phyloP scores from a whole-genome alignment of 202 grass and related monocot species.

The Setaria viridis region DNA sequence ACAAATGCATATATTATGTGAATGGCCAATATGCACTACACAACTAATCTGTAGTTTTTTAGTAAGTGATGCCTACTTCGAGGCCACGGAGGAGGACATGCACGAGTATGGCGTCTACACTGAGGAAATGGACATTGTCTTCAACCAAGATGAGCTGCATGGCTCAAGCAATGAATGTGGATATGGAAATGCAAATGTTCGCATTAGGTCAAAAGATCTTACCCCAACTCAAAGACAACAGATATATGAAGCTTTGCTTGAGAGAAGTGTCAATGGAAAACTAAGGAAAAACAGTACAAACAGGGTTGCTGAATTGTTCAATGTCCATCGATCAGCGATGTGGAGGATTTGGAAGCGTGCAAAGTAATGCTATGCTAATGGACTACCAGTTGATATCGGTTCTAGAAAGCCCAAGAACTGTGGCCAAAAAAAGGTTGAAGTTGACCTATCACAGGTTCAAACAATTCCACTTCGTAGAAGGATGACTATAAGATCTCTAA shows the following conservation, averaged over 20 bases:
- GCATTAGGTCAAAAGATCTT: background rate
- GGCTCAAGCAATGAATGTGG: no score
- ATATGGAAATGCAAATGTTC: no score
- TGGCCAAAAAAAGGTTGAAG: background rate
- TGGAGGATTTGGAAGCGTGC: background rate
- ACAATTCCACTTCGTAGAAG: background rate
- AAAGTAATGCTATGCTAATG: background rate
- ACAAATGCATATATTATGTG: no score
- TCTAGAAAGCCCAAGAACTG: background rate
- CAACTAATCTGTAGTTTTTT: no score
- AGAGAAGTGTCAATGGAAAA: background rate
- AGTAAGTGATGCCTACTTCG: no score
- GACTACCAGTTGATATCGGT: background rate
- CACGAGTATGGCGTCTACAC: no score
- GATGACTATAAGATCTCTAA: background rate
- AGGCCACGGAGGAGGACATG: no score
- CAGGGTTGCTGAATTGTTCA: background rate
- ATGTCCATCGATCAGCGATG: background rate
- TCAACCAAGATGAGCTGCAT: no score
- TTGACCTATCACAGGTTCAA: background rate
- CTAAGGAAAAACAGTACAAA: background rate
- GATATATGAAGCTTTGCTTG: background rate
- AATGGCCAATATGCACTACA: no score
- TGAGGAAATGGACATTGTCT: no score
- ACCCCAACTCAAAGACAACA: background rate